These are phyloP conservation scores for Gossypium turneri DNA, from an alignment of 345 rosid species.

Conservation along the genomic window DNA sequence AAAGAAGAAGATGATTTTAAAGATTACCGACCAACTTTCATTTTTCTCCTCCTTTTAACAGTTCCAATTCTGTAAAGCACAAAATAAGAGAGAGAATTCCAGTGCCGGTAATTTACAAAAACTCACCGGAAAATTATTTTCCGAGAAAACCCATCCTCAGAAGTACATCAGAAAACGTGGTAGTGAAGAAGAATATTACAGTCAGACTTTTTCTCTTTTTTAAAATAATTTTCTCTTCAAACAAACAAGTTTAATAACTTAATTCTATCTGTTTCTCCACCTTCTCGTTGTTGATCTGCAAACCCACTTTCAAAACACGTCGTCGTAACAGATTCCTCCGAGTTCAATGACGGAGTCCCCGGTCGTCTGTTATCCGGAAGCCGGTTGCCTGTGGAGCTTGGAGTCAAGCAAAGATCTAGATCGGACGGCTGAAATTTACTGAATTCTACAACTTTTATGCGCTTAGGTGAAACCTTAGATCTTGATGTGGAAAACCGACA, in stretches of 20 bases:
- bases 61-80: not conserved
- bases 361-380: conserved; percentile 40
- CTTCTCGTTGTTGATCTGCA: conserved; percentile 21
- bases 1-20: not conserved
- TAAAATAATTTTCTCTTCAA: conserved; percentile 23
- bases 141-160: conserved; percentile 27
- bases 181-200: not conserved
- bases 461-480: conserved; percentile 49
- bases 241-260: conserved; percentile 44
- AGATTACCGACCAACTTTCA: conserved; percentile 43
- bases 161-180: not conserved
- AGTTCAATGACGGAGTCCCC: conserved; percentile 73
- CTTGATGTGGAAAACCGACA: conserved; percentile 68
- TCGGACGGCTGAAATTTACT: conserved; percentile 36
- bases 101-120: conserved; percentile 42
- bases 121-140: conserved; percentile 36
- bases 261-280: conserved; percentile 26
- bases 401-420: conserved; percentile 62
- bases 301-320: conserved; percentile 51
- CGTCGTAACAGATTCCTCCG: conserved; percentile 78
- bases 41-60: conserved; percentile 38
- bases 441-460: conserved; percentile 36
- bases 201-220: no score
- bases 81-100: conserved; percentile 41
- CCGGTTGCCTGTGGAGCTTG: conserved; percentile 25